phyloP scores from a whole-genome alignment of 345 rosid species.

The Pistacia integerrima region DNA sequence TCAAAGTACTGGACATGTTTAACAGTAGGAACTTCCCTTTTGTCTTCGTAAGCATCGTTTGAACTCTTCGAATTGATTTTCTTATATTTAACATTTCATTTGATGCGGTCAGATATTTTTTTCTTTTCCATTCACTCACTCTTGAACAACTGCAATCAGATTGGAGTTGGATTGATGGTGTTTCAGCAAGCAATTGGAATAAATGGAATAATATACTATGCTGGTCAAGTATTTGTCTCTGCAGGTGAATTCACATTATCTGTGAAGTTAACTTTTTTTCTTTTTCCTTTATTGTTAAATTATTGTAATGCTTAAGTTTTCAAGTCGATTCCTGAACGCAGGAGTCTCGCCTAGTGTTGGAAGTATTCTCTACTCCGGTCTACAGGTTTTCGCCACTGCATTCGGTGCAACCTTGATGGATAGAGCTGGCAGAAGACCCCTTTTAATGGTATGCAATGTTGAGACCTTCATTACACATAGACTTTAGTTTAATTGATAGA shows the following conservation, averaged over 20 bases:
- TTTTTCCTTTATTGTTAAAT: no score
- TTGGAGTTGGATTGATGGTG: constrained; percentile 56
- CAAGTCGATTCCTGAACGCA: constrained; percentile 6
- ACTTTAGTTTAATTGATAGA: neutral
- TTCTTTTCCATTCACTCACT: neutral
- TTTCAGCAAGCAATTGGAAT: constrained; percentile 52
- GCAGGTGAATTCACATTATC: constrained; percentile 35
- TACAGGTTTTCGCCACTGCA: constrained; percentile 43
- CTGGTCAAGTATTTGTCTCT: constrained; percentile 44
- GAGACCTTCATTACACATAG: neutral
- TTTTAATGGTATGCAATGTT: constrained; percentile 31
- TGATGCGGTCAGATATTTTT: neutral
- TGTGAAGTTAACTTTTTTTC: no score
- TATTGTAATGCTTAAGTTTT: neutral
- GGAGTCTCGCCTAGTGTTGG: constrained; percentile 43
- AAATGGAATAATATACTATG: constrained; percentile 49
- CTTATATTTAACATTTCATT: neutral
- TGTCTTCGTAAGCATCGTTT: constrained; percentile 40
- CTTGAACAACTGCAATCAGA: constrained; percentile 21
- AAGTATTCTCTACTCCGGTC: constrained; percentile 42
- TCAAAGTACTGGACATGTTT: constrained; percentile 34
- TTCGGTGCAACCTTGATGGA: constrained; percentile 41
- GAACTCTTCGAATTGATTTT: neutral
- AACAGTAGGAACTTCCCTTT: constrained; percentile 37
- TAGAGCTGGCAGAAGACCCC: constrained; percentile 51